Conservation (phyloP, 2,329 filamentous ascomycete genomes). For the Bipolaris gigantea region DNA sequence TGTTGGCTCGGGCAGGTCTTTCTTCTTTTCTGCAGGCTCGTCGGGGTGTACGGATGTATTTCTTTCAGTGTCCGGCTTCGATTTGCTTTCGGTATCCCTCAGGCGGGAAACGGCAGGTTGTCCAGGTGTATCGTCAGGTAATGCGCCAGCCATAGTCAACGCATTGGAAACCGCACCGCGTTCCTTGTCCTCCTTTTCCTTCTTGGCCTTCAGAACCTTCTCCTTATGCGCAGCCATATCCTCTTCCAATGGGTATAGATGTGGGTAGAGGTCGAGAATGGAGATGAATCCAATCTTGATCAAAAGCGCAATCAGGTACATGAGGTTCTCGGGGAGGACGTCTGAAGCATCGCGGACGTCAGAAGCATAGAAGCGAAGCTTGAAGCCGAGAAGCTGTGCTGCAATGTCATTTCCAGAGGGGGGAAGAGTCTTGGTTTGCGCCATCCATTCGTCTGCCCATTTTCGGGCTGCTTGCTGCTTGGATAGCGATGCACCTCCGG, state of each 20-base stretch:
- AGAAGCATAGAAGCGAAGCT: conserved; percentile 91
- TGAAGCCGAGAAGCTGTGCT: conserved; percentile 94
- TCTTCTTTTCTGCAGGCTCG: conserved; percentile 47
- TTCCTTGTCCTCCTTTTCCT: conserved; percentile 70
- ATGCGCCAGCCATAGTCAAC: conserved; percentile 79
- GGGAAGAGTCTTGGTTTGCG: conserved; percentile 76
- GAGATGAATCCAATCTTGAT: conserved; percentile 98
- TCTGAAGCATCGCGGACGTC: conserved; percentile 74
- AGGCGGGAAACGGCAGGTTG: conserved; percentile 47
- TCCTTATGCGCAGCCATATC: conserved; percentile 75
- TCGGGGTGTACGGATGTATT: conserved; percentile 47
- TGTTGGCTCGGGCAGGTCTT: conserved; percentile 67
- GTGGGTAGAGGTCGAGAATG: conserved; percentile 84
- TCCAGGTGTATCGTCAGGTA: conserved; percentile 75
- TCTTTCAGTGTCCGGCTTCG: conserved; percentile 50
- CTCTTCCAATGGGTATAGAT: conserved; percentile 83
- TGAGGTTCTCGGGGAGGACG: conserved; percentile 83
- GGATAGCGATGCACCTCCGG: conserved; percentile 20
- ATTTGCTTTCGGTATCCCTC: conserved; percentile 61
- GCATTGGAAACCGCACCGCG: conserved; percentile 76
- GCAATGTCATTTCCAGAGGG: conserved; percentile 87
- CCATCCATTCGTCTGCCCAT: conserved; percentile 67
- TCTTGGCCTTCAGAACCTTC: conserved; percentile 65
- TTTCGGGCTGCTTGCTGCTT: conserved; percentile 50
- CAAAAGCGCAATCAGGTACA: conserved; percentile 86